Base-by-base conservation (phyloP, 2,329 filamentous ascomycete species). In the Celoporthe dispersa region DNA sequence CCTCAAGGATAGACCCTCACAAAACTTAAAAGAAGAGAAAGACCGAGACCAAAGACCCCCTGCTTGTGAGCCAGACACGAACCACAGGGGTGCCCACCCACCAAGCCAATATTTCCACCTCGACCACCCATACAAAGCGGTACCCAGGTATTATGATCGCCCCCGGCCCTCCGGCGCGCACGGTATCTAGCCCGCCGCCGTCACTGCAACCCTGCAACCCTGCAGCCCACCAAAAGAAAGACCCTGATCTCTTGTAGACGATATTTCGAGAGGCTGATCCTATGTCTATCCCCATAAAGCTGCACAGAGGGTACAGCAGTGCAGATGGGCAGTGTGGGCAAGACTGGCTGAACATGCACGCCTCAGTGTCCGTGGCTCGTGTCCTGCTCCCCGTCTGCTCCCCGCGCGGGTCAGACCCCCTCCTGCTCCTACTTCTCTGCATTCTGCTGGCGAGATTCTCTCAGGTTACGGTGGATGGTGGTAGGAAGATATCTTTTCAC, bases 81-180 rank as follows among this genome's bases (percentile, higher is more conserved):
- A n/a, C n/a, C n/a, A n/a, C n/a, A n/a, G n/a, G n/a, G n/a, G n/a
- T n/a, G n/a, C 35, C 39, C 39, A 41, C 39, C 11, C 12, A 41
- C 39, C 39, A 41, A 16, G 39, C 39, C 39, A 41, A 41, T 41
- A 41, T 37, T 37, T 9, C 35, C 4, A 1, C 35, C 35, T 37
- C 35, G 6, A 37, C 35, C 41, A 44, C 41, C 1, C 7, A 48
- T 8, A 9, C 16, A n/a, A n/a, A n/a, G n/a, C 22, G 8, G 22
- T n/a, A 48, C 19, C n/a, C 44, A 48, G 5, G 44, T 37, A 66
- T 63, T 63, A 66, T 39, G 51, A 69, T 60, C 53, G 67, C n/a
- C 67, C 62, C 41, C 41, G 4, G 19, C 9, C 19, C n/a, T 28
- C 35, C 60, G 44, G 60, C 44, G 60, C 44, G 22, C 37, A 44